Percentiles rank a stretch among this genome's conserved stretches.
Evolutionary conservation across 768 basidiomycete genomes (phyloP).

Genomic region (Leccinum incarnatum): DNA sequence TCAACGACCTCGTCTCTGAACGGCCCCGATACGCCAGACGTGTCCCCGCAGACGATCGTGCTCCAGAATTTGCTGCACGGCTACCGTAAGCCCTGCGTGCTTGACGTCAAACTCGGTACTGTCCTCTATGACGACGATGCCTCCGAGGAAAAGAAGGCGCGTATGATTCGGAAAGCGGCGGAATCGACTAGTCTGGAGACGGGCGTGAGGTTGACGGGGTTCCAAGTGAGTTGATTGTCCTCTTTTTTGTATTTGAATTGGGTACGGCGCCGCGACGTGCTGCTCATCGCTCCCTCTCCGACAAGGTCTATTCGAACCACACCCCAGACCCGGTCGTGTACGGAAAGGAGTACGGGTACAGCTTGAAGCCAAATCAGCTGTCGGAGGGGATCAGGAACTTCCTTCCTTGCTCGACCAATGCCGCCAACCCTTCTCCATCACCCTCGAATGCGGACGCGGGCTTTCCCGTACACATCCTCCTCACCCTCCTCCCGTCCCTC

Average conservation of each 20-base stretch:
- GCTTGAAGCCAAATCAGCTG: constrained; percentile 65
- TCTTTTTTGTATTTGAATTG: constrained; percentile 17
- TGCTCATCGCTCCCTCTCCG: not conserved
- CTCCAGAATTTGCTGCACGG: constrained; percentile 76
- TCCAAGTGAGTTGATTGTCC: constrained; percentile 58
- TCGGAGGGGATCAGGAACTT: constrained; percentile 74
- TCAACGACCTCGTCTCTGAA: constrained; percentile 40
- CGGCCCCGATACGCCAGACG: not conserved
- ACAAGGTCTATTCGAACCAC: constrained; percentile 69
- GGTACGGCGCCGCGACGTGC: not conserved
- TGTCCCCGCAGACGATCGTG: constrained; percentile 62
- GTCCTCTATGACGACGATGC: constrained; percentile 74
- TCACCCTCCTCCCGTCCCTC: constrained; percentile 57
- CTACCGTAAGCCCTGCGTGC: constrained; percentile 79
- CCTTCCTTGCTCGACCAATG: constrained; percentile 54
- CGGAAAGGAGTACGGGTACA: constrained; percentile 76
- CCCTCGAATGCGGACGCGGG: constrained; percentile 36
- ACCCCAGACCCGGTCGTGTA: constrained; percentile 56
- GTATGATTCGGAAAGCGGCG: constrained; percentile 71
- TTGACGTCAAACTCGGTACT: constrained; percentile 94
- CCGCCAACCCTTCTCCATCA: not conserved
- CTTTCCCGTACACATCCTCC: constrained; percentile 51
- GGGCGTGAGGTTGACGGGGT: constrained; percentile 85
- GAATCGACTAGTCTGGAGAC: constrained; percentile 71
- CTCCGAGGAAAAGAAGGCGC: constrained; percentile 66